Percentiles rank a stretch among this genome's conserved stretches.
Evolutionary conservation across 208 protist genomes (phyloP).

Genomic region (Leishmania gerbilli): DNA sequence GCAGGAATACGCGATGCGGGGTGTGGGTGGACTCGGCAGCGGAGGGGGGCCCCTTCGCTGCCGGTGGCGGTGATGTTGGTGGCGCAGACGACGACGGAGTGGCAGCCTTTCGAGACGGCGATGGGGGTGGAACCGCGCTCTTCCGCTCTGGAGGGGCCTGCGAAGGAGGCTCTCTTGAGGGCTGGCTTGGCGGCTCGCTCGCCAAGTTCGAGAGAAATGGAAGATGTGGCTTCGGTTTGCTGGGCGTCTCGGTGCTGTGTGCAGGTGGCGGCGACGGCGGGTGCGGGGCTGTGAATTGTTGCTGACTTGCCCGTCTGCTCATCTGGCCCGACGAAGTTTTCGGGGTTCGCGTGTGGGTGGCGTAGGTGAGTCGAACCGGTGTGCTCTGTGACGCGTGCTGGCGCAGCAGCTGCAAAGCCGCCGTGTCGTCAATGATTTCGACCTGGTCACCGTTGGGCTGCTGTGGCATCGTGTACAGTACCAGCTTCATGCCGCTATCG

Average conservation of each 20-base stretch:
- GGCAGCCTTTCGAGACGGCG: background rate
- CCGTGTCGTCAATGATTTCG: constrained; percentile 25
- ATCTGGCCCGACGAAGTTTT: background rate
- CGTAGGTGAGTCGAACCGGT: constrained; percentile 36
- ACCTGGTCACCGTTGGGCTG: background rate
- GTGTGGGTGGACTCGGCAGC: background rate
- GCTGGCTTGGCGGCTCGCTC: background rate
- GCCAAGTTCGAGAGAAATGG: constrained; percentile 5
- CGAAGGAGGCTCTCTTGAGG: background rate
- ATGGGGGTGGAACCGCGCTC: background rate
- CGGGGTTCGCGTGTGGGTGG: background rate
- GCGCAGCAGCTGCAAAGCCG: constrained; percentile 30
- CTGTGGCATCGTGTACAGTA: constrained; percentile 8
- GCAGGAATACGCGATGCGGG: constrained; percentile 11
- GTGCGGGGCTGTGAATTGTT: background rate
- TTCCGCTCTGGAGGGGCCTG: background rate
- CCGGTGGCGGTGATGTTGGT: background rate
- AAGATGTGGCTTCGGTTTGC: background rate
- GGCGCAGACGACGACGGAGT: background rate
- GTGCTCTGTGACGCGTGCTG: constrained; percentile 31
- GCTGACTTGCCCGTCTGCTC: constrained; percentile 12
- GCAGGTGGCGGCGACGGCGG: background rate
- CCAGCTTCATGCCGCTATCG: background rate
- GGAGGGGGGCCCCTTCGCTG: background rate
- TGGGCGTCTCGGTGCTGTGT: background rate